Evolutionary conservation across 306 rosid genomes (phyloP), one percentile per base, ranked within the genome.

Genomic region (Lathyrus sativus): DNA sequence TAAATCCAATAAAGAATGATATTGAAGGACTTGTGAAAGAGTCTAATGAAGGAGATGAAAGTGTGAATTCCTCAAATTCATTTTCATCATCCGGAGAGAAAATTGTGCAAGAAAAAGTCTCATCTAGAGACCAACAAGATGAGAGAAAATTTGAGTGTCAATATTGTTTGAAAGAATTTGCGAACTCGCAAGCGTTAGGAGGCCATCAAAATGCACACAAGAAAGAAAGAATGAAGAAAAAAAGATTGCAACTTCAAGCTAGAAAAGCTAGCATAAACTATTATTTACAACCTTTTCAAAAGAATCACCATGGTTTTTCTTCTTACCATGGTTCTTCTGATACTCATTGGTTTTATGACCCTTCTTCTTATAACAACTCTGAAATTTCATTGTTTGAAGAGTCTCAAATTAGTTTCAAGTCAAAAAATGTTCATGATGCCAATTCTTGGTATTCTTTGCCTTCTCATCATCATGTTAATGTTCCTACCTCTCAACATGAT

Each of bases 161-260:
- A 68, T 93, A 78, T 50, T 93, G 99, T 75, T 80, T 81, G 59
- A 93, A 93, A 67, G 91, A 90, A 57, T 93, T 93, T 42, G 88
- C 90, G 29, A 93, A 93, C 53, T 93, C 99, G 17, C 99, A 93
- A 54, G 99, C 99, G 56, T 65, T 93, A 12, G 99, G 99, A 0
- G 99, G 99, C 24, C 99, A 93, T 62, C 99, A 90, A 81, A 93
- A 93, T 81, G 98, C 98, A 0, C 98, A 93, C 72, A 93, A 93
- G 80, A 93, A 93, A 79, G 99, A 93, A 65, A 84, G 97, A 50
- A 83, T 93, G 96, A 90, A 93, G 96, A 88, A 90, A 84, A 93
- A 93, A 54, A 90, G 85, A 33, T 72, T 90, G 77, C 97, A 93
- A 62, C 90, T 93, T 65, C 99, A 93, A 81, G 91, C 95, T 44